Base-by-base conservation (phyloP, 352 stramenopile genomes). In the Phytopythium chamaehyphon region DNA sequence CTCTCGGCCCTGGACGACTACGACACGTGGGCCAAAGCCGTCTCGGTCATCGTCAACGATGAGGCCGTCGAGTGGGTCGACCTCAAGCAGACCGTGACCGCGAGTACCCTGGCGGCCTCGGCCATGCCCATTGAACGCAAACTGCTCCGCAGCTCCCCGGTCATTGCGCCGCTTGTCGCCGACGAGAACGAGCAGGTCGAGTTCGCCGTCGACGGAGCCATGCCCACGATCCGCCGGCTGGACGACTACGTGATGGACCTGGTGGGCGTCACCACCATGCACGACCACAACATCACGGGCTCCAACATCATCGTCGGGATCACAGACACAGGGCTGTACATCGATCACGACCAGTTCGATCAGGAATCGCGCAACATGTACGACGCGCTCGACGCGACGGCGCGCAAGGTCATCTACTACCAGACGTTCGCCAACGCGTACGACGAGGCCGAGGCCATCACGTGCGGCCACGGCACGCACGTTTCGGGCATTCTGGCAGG, bases 391-490 rank as follows among this genome's bases (percentile, higher is more conserved):
- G 69, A 91, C 52, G 47, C 69, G 38, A 68, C 47, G 2, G 76
- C 78, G n/a, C 73, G 80, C 31, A 90, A 95, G 55, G 76, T 96
- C 16, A 71, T 96, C 40, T 75, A 88, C 36, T 96, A 96, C 60
- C 70, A 89, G 35, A 71, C 73, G 16, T 94, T 86, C 40, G 84
- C 80, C 0, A 87, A 90, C 51, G 49, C 74, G 19, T 54, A 84
- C 15, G 81, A 91, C 50, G 75, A 91, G 52, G 76, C 77, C 1
- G 68, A 83, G 51, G 55, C 65, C 10, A 51, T 83, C 9, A 76
- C 67, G 35, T 91, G 81, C 38, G 88, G 86, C 22, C 88, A 97
- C 57, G 88, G 88, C 10, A 97, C 88, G 2, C 88, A 97, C 62
- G 86, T 97, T 10, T 82, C 76, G 0, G 88, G 86, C 1, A 87